phyloP scores from a whole-genome alignment of 225 moss, liverwort and hornwort genomes.

The Anthoceros angustus region DNA sequence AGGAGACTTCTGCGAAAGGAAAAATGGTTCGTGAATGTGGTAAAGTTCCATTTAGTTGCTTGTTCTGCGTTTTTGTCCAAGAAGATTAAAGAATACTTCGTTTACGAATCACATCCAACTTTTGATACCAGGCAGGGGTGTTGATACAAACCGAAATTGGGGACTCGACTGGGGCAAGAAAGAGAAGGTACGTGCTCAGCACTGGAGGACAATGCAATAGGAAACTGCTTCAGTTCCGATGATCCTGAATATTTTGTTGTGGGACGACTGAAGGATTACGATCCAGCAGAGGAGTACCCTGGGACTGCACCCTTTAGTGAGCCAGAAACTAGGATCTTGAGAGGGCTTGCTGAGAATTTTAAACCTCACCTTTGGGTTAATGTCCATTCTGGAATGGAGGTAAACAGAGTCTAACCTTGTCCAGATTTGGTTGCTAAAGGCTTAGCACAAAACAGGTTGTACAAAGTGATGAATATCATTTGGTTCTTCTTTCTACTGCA shows the following conservation, averaged over 20 bases:
- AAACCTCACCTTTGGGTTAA: slow-evolving; percentile 77
- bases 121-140: slow-evolving; percentile 41
- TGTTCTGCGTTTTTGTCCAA: neutral
- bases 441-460: neutral
- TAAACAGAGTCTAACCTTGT: neutral
- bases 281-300: slow-evolving; percentile 77
- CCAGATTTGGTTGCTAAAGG: neutral
- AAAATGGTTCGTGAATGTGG: slow-evolving; percentile 40
- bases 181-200: slow-evolving; percentile 32
- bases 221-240: neutral
- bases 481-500: slow-evolving; percentile 7
- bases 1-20: slow-evolving; percentile 78
- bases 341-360: slow-evolving; percentile 47
- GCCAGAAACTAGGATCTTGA: slow-evolving; percentile 69
- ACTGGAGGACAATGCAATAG: no score
- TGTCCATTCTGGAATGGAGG: slow-evolving; percentile 89
- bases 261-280: slow-evolving; percentile 39
- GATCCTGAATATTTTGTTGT: neutral
- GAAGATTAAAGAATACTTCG: neutral
- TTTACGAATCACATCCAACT: neutral
- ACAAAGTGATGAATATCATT: neutral
- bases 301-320: slow-evolving; percentile 74
- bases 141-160: slow-evolving; percentile 93
- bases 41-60: neutral
- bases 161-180: slow-evolving; percentile 94